Conservation (phyloP, 495 filamentous ascomycete genomes). For the Lasiosphaeria ovina region DNA sequence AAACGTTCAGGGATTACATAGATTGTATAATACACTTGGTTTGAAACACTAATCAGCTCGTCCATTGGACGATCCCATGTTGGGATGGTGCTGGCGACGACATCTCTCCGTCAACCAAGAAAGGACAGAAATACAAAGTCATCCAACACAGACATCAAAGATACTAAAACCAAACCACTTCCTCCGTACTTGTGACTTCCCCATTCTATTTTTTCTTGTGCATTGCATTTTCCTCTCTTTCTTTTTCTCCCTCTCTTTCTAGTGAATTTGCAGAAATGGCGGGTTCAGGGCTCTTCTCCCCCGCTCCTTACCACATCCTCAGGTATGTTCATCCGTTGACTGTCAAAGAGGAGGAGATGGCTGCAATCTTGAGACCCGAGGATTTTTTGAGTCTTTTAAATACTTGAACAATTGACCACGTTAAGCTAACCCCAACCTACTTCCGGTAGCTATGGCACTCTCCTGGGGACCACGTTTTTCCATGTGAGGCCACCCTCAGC, state of each 20-base stretch:
- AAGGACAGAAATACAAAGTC: too few species aligned
- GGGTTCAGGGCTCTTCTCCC: slow-evolving; percentile 46
- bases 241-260: too few species aligned
- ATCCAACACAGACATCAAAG: too few species aligned
- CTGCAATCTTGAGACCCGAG: not conserved
- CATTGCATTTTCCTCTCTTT: too few species aligned
- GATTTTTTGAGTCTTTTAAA: not conserved
- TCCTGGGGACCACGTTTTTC: slow-evolving; percentile 76
- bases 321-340: slow-evolving; percentile 47
- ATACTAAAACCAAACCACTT: too few species aligned
- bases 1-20: too few species aligned
- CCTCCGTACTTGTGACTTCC: not conserved
- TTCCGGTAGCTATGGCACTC: slow-evolving; percentile 81
- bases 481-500: slow-evolving; percentile 51
- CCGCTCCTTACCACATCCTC: slow-evolving; percentile 74
- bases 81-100: too few species aligned
- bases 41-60: too few species aligned
- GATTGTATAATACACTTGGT: too few species aligned
- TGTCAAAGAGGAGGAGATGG: not conserved
- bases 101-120: too few species aligned
- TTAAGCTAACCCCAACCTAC: slow-evolving; percentile 1
- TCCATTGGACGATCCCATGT: too few species aligned
- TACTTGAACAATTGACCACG: not conserved
- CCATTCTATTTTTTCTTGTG: too few species aligned
- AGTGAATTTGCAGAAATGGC: not conserved